phyloP scores from a whole-genome alignment of 768 basidiomycete genomes.

The Pleurotus tuoliensis region DNA sequence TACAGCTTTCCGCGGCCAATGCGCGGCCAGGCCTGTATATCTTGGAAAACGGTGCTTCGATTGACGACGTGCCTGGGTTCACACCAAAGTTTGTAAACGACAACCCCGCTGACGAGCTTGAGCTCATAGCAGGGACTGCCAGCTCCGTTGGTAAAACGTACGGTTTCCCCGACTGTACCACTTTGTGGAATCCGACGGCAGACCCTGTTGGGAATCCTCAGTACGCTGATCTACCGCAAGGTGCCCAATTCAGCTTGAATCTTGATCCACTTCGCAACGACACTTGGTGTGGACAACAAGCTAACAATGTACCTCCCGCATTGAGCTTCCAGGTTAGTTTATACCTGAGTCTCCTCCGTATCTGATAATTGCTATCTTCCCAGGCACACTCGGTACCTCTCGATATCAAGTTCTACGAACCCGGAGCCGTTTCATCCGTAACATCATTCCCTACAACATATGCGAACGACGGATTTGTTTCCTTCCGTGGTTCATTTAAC shows the following conservation, averaged over 20 bases:
- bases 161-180: conserved; percentile 42
- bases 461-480: conserved; percentile 35
- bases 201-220: conserved; percentile 37
- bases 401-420: conserved; percentile 39
- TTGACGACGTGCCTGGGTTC: conserved; percentile 35
- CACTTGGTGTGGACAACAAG: conserved; percentile 27
- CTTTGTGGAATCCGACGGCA: conserved; percentile 38
- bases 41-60: conserved; percentile 42
- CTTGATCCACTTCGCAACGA: conserved; percentile 28
- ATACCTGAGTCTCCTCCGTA: neutral
- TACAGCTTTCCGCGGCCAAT: neutral
- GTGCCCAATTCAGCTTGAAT: conserved; percentile 36
- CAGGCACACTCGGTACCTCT: conserved; percentile 45
- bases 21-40: conserved; percentile 22
- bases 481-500: conserved; percentile 42
- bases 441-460: conserved; percentile 24
- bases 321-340: conserved; percentile 34
- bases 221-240: conserved; percentile 24
- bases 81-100: conserved; percentile 38
- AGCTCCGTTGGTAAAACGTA: conserved; percentile 19
- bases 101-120: conserved; percentile 39
- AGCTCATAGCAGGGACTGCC: conserved; percentile 20
- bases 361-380: neutral
- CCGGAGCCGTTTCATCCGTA: neutral
- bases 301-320: conserved; percentile 34